Base-by-base conservation (phyloP, 306 rosid species). In the Arachis hypogaea region DNA sequence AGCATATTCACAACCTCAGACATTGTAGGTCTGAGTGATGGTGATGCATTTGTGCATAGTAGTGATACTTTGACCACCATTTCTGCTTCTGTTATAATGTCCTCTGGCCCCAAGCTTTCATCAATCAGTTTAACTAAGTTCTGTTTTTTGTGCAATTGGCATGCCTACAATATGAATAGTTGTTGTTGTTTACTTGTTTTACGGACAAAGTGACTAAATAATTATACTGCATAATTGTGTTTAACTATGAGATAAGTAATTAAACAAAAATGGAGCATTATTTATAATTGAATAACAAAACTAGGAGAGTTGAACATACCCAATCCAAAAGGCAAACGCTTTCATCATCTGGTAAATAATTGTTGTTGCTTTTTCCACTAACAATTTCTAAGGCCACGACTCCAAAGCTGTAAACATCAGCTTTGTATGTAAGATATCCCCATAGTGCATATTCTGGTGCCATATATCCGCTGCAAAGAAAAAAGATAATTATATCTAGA, bases 381-480 rank as follows among this genome's bases (percentile, higher is more conserved):
- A 84, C 63, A 47, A 88, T 50, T 81, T 88, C 97, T 66, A 91
- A 81, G 66, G 83, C 88, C 68, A 91, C 84, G 30, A 91, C 88
- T 66, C 97, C 92, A 73, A 82, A 88, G 74, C 97, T 88, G 74
- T 88, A 91, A 56, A 87, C 94, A 73, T 91, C 97, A 50, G 89
- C 94, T 80, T 91, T 91, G 75, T 72, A 38, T 5, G 89, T 83
- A 9, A 91, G 85, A 47, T 84, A 74, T 66, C 90, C 94, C 97
- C 92, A 91, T 41, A 88, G 63, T 11, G 92, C 94, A 72, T 88
- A 91, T 84, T 91, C 94, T 0, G 94, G 89, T 12, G 97, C 97
- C 90, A 88, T 88, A 71, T 91, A 88, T 75, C 92, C 95, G 63
- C 95, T 91, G 79, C 74, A 85, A 42, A 42, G 18, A 8, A 50